phyloP scores from a whole-genome alignment of 2,329 filamentous ascomycete genomes.

The Trichoderma hamatum region DNA sequence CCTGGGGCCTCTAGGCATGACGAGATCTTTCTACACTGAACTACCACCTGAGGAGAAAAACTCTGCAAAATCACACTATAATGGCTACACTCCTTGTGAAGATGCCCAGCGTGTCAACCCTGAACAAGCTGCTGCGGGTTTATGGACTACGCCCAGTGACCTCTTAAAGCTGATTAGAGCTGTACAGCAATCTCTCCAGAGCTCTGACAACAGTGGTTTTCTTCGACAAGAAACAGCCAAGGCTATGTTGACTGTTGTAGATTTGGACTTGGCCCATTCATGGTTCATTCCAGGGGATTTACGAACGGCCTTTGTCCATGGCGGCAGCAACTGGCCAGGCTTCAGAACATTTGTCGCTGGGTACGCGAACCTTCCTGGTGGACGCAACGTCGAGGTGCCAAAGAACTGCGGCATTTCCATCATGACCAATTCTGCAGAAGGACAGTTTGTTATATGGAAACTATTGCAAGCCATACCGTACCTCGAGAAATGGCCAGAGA shows the following conservation, averaged over 20 bases:
- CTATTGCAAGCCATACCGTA: constrained; percentile 11
- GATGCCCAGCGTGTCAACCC: constrained; percentile 24
- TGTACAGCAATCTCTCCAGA: constrained; percentile 30
- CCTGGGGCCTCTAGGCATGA: constrained; percentile 29
- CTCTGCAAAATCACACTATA: constrained; percentile 25
- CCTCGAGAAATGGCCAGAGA: constrained; percentile 19
- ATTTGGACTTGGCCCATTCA: constrained; percentile 26
- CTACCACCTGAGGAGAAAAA: constrained; percentile 26
- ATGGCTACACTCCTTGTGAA: constrained; percentile 15
- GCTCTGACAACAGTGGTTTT: constrained; percentile 23
- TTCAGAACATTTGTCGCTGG: constrained; percentile 29
- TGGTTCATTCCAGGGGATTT: constrained; percentile 29
- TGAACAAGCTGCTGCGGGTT: constrained; percentile 28
- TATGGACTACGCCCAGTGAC: constrained; percentile 34
- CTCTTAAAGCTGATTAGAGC: constrained; percentile 30
- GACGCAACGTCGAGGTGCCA: constrained; percentile 10
- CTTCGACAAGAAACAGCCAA: constrained; percentile 27
- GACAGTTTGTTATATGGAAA: constrained; percentile 12
- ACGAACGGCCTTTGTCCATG: constrained; percentile 29
- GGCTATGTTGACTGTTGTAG: constrained; percentile 31
- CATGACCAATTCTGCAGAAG: constrained; percentile 32
- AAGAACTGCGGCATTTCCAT: constrained; percentile 29
- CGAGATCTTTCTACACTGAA: constrained; percentile 22
- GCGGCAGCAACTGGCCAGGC: constrained; percentile 30
- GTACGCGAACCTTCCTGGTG: constrained; percentile 19